Percentiles rank a stretch among this genome's conserved stretches.
phyloP scores from a whole-genome alignment of 305 asterid genomes.

The Striga hermonthica region DNA sequence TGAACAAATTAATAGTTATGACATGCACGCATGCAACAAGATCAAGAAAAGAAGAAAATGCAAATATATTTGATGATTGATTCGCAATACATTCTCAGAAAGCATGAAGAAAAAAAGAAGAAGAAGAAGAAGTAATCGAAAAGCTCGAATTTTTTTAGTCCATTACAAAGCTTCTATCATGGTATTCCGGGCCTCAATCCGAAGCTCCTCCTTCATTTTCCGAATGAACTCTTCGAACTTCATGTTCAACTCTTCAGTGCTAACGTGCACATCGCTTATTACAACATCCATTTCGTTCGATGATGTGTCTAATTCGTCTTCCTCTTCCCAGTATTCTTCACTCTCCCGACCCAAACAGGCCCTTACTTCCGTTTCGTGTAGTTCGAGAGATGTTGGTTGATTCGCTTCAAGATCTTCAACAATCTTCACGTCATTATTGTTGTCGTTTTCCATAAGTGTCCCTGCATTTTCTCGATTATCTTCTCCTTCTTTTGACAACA shows the following conservation, averaged over 20 bases:
- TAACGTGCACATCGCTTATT: constrained; percentile 36
- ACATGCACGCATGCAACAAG: too few relatives aligned
- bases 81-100: too few relatives aligned
- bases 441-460: neutral
- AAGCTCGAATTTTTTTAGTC: too few relatives aligned
- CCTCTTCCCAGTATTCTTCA: neutral
- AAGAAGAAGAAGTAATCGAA: too few relatives aligned
- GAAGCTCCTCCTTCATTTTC: constrained; percentile 64
- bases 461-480: constrained; percentile 27
- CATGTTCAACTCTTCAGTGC: constrained; percentile 57
- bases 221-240: constrained; percentile 62
- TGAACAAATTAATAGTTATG: too few relatives aligned
- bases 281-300: neutral
- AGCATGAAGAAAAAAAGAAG: too few relatives aligned
- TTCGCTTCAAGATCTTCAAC: neutral
- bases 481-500: constrained; percentile 8
- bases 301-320: neutral
- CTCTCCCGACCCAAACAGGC: constrained; percentile 13
- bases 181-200: constrained; percentile 40
- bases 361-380: neutral
- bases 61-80: too few relatives aligned
- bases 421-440: neutral
- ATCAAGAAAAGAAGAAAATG: too few relatives aligned
- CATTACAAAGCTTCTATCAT: neutral
- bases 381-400: neutral